phyloP scores from a whole-genome alignment of 495 filamentous ascomycete species.

The Jackrogersella minutella region DNA sequence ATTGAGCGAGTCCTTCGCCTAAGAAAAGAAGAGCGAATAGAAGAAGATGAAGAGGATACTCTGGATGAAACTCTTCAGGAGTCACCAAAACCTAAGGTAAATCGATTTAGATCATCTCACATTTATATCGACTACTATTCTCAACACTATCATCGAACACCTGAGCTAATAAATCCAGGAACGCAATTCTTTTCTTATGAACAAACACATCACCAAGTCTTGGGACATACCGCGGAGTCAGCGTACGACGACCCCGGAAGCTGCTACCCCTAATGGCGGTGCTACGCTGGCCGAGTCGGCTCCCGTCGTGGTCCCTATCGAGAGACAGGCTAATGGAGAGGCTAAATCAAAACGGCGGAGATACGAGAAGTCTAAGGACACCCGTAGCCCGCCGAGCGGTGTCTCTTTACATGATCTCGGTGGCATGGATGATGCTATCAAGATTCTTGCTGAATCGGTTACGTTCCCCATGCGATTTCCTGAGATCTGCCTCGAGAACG shows the following conservation, averaged over 20 bases:
- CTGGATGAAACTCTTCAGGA: conserved; percentile 64
- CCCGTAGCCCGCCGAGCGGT: conserved; percentile 72
- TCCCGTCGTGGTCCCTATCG: conserved; percentile 29
- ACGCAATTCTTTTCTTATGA: conserved; percentile 69
- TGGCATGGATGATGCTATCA: conserved; percentile 81
- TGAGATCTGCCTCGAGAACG: conserved; percentile 61
- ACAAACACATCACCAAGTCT: conserved; percentile 69
- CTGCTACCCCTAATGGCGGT: conserved; percentile 17
- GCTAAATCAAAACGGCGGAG: conserved; percentile 72
- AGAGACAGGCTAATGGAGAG: conserved; percentile 70
- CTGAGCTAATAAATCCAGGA: conserved; percentile 50
- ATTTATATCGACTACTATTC: neutral
- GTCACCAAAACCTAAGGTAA: conserved; percentile 47
- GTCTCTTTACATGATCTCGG: conserved; percentile 83
- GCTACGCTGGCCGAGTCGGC: conserved; percentile 6
- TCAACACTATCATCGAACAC: neutral
- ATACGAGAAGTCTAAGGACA: conserved; percentile 48
- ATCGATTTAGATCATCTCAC: neutral
- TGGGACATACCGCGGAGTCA: conserved; percentile 41
- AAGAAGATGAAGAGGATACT: conserved; percentile 65
- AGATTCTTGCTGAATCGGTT: conserved; percentile 79
- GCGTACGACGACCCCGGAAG: conserved; percentile 12
- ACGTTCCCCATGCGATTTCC: conserved; percentile 78
- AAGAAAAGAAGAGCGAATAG: conserved; percentile 68
- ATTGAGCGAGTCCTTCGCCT: conserved; percentile 85